Conservation (phyloP, 257 asterid genomes). For the Solanum gandarillasii region DNA sequence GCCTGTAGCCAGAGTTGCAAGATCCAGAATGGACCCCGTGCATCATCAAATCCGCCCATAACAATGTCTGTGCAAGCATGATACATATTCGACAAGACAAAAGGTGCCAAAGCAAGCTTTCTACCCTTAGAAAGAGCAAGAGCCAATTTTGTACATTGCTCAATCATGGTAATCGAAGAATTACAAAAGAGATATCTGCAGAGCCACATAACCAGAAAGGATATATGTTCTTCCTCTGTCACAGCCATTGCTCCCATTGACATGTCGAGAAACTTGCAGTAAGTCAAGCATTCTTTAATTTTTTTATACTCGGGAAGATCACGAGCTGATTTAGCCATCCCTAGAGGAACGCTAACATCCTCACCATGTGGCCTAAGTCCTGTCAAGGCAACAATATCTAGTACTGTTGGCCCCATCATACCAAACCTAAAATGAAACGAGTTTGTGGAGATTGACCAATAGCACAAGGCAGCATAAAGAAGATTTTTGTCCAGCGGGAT, state of each 20-base stretch:
- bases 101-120: constrained; percentile 5
- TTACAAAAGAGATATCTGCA: background rate
- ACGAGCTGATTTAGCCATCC: background rate
- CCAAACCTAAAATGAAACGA: constrained; percentile 8
- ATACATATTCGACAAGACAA: background rate
- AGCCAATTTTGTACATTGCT: constrained; percentile 1
- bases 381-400: constrained; percentile 5
- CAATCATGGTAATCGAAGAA: background rate
- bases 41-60: background rate
- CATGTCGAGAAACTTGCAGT: constrained; percentile 4
- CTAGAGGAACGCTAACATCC: background rate
- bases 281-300: background rate
- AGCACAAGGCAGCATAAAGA: constrained; percentile 5
- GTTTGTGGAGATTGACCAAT: constrained; percentile 2
- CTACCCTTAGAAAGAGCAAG: background rate
- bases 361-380: constrained; percentile 7
- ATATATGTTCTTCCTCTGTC: constrained; percentile 7
- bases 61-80: background rate
- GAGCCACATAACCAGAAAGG: constrained; percentile 10
- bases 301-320: background rate
- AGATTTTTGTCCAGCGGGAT: background rate
- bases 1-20: constrained; percentile 5
- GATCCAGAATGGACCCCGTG: background rate
- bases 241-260: background rate
- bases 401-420: constrained; percentile 9